phyloP scores from a whole-genome alignment of 345 rosid genomes.

The Moricandia moricandioides region DNA sequence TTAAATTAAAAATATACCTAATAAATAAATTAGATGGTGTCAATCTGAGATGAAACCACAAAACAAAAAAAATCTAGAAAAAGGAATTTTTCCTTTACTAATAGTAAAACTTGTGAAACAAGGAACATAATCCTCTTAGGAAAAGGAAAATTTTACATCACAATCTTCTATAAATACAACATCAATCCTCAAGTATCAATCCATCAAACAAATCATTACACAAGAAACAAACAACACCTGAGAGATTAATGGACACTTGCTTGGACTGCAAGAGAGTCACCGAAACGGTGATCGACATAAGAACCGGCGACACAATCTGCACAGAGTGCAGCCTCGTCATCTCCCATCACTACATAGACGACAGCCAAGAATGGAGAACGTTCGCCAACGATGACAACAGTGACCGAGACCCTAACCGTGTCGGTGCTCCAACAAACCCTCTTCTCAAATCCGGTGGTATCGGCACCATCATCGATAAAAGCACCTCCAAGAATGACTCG shows the following conservation, averaged over 20 bases:
- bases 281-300: not conserved
- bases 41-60: not conserved
- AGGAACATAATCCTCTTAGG: not conserved
- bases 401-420: conserved; percentile 19
- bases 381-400: conserved; percentile 2
- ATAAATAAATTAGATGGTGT: not conserved
- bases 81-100: not conserved
- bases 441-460: conserved; percentile 17
- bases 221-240: conserved; percentile 5
- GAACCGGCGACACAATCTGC: conserved; percentile 26
- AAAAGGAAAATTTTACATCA: not conserved
- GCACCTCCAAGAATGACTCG: not conserved
- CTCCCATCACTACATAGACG: not conserved
- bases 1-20: not conserved
- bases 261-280: conserved; percentile 19
- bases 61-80: not conserved
- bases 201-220: not conserved
- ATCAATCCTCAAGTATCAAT: not conserved
- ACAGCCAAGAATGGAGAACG: not conserved
- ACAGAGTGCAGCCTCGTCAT: conserved; percentile 24
- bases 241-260: conserved; percentile 13
- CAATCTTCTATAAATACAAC: not conserved
- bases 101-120: not conserved
- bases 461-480: conserved; percentile 5
- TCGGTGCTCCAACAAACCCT: conserved; percentile 24